These are phyloP conservation scores for Carex pumila DNA, from an alignment of 176 grass and related monocot genomes.

Conservation along the genomic window DNA sequence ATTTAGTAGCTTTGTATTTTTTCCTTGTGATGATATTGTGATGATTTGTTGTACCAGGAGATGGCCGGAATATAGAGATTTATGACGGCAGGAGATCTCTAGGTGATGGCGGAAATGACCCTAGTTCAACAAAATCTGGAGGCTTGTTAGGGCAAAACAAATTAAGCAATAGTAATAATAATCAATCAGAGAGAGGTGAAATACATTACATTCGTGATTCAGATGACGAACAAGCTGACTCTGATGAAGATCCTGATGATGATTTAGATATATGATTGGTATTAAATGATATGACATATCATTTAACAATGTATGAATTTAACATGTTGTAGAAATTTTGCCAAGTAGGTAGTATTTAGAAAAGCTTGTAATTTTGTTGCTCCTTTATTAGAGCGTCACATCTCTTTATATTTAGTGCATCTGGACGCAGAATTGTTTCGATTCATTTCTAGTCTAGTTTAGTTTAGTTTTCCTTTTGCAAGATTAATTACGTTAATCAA, in stretches of 20 bases:
- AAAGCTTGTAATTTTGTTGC: background rate
- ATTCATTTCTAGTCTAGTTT: no score
- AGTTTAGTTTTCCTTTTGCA: background rate
- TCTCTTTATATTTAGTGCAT: background rate
- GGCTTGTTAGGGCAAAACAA: constrained; percentile 11
- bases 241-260: constrained; percentile 93
- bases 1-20: background rate
- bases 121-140: background rate
- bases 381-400: background rate
- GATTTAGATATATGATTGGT: constrained; percentile 79
- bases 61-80: constrained; percentile 54
- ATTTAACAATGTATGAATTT: background rate
- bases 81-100: constrained; percentile 70
- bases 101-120: constrained; percentile 30
- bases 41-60: constrained; percentile 40
- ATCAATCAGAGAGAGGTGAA: constrained; percentile 41
- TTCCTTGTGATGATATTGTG: background rate
- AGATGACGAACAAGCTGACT: constrained; percentile 86
- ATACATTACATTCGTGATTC: constrained; percentile 93
- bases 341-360: background rate
- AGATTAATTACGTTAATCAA: background rate
- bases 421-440: no score
- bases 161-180: background rate
- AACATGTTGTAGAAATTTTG: background rate
- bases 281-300: background rate